Percentiles rank a stretch among this genome's conserved stretches.
phyloP scores from a whole-genome alignment of 2,329 filamentous ascomycete genomes.

The Zymoseptoria ardabiliae region DNA sequence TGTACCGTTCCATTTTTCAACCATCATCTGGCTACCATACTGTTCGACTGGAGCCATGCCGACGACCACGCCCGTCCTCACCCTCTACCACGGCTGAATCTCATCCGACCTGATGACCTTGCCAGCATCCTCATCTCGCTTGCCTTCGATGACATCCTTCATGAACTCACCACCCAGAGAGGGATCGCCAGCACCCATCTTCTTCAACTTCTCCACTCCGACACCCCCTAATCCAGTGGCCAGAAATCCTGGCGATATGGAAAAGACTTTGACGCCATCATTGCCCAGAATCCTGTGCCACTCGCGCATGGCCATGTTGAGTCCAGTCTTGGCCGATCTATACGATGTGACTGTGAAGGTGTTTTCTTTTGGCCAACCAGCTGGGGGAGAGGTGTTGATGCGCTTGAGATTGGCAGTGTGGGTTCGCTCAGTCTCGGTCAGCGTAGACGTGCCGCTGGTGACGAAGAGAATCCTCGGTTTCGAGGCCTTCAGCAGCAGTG shows the following conservation, averaged over 20 bases:
- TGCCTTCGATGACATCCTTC: conserved; percentile 34
- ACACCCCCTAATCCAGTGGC: conserved; percentile 38
- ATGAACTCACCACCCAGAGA: conserved; percentile 32
- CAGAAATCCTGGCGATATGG: conserved; percentile 40
- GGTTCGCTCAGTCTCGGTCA: conserved; percentile 30
- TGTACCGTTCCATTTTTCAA: no score
- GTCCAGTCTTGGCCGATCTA: conserved; percentile 37
- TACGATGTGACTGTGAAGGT: conserved; percentile 30
- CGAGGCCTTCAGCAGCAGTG: conserved; percentile 32
- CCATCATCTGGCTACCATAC: background rate
- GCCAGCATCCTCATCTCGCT: conserved; percentile 33
- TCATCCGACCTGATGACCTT: conserved; percentile 31
- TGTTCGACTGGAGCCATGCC: background rate
- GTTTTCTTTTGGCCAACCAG: conserved; percentile 43
- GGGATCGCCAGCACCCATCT: conserved; percentile 34
- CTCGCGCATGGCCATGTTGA: conserved; percentile 46
- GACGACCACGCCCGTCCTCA: no score
- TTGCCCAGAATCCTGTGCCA: conserved; percentile 37
- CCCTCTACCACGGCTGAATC: conserved; percentile 33
- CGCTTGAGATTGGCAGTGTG: conserved; percentile 21
- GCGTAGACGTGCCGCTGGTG: conserved; percentile 36
- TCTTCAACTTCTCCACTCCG: conserved; percentile 25
- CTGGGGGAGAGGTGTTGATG: conserved; percentile 22
- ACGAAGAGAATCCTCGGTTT: conserved; percentile 34
- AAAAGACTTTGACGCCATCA: conserved; percentile 44